Evolutionary conservation across 2,329 filamentous ascomycete genomes (phyloP), one percentile per base, ranked within the genome.

Genomic region (Metarhizium album): DNA sequence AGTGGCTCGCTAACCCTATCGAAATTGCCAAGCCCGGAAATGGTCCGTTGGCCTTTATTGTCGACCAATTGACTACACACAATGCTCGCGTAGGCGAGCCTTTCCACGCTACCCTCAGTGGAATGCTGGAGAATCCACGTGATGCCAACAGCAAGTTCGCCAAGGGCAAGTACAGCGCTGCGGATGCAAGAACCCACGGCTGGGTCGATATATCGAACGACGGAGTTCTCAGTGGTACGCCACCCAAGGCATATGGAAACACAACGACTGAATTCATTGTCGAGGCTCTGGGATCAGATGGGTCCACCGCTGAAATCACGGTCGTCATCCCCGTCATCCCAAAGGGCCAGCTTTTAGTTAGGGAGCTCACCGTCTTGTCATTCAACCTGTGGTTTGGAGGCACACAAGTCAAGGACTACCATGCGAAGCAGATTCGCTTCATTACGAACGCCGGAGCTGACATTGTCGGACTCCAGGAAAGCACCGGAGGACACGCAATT

Each of bases 381-480:
- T 66, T 62, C 51, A 73, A 73, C 58, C 58, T 72, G 48, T 72
- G 70, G 70, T 57, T 62, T 40, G 66, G 67, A 5, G 69, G 69
- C 24, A 62, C 62, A 1, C 50, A 58, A 5, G 63, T 71, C n/a
- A 62, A 62, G 42, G 53, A 65, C 56, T 69, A 66, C 53, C 66
- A 70, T 49, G 58, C 60, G 35, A 71, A 71, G 58, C 67, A 70
- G 52, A 57, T 71, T 13, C 58, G 55, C 1, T 69, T 68, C 57
- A 59, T 71, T 5, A 55, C 57, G 18, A 55, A 57, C 1, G 58
- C 47, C 6, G 61, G 62, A 16, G 60, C 58, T 3, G 69, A 71
- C 31, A 53, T 70, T 2, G 60, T 70, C 13, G 67, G 64, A 4
- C 55, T 71, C 13, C 68, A 71, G 52, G 69, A 71, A 53, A 63